Conservation (phyloP, 2,329 filamentous ascomycete genomes). For the Delphinella strobiligena region DNA sequence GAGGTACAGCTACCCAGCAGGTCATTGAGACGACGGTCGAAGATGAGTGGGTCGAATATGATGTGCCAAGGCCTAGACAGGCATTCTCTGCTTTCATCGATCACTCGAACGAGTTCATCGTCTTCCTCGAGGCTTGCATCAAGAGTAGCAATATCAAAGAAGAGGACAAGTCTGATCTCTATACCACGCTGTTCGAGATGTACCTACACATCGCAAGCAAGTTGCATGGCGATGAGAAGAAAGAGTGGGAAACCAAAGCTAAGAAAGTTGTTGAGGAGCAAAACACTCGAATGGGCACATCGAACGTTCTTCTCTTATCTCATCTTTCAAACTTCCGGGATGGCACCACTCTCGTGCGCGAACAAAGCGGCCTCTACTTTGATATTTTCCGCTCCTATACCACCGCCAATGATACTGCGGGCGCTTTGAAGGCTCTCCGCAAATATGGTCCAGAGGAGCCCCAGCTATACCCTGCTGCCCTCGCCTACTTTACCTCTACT, state of each 20-base stretch:
- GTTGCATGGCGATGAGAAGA: constrained; percentile 56
- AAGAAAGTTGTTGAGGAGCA: constrained; percentile 76
- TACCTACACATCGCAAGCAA: constrained; percentile 81
- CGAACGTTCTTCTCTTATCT: constrained; percentile 84
- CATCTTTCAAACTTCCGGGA: constrained; percentile 83
- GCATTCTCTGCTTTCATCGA: constrained; percentile 97
- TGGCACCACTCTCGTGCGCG: constrained; percentile 82
- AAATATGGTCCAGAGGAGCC: constrained; percentile 91
- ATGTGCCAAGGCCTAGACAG: constrained; percentile 67
- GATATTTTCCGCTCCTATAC: constrained; percentile 98
- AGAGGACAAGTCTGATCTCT: constrained; percentile 71
- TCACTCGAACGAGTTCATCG: constrained; percentile 80
- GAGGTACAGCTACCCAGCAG: constrained; percentile 41
- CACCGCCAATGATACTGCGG: constrained; percentile 77
- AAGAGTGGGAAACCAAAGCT: constrained; percentile 81
- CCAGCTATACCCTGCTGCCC: constrained; percentile 79
- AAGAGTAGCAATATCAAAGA: constrained; percentile 57
- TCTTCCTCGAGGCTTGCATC: constrained; percentile 82
- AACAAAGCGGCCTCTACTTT: constrained; percentile 80
- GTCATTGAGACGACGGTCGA: constrained; percentile 42
- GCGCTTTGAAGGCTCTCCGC: constrained; percentile 75
- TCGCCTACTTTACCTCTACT: constrained; percentile 87
- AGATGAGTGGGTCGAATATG: constrained; percentile 50
- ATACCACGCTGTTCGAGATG: constrained; percentile 96
- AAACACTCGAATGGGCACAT: constrained; percentile 73